Evolutionary conservation across 2,329 filamentous ascomycete genomes (phyloP), one percentile per base, ranked within the genome.

Genomic region (Talaromyces marneffei): DNA sequence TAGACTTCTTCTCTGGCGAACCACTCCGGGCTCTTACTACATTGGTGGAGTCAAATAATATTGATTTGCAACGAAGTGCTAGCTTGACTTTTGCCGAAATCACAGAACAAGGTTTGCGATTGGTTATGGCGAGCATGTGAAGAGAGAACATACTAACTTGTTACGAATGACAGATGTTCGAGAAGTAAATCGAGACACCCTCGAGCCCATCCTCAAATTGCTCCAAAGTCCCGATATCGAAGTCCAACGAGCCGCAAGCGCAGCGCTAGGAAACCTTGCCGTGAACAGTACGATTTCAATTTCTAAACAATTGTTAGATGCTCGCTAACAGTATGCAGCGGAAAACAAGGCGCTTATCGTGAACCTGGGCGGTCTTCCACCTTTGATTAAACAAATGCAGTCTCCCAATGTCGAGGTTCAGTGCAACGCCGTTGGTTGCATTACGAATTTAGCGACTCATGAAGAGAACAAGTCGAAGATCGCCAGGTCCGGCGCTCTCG

Each of bases 391-490:
- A 66, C 94, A 99, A 78, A 99, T 99, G 94, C 91, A 95, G 79
- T 97, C 93, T 61, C 85, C 89, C 52, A 99, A 99, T 70, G 94
- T 99, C 68, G 94, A 99, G 75, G 94, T 99, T 27, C 94, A 99
- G 78, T 99, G 94, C 82, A 99, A 99, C 76, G 94, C 94, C 46
- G 94, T 99, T 64, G 94, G 94, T 57, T 99, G 94, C 80, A 99
- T 99, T 75, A 99, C 94, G 50, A 99, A 99, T 73, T 79, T 99
- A 61, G 94, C 94, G 59, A 99, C 94, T 2, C 94, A 99, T 72
- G 94, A 99, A 78, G 94, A 97, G 69, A 99, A 99, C 80, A 99
- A 99, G 80, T 92, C 94, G 62, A 97, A 96, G 79, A 99, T 99
- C 75, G 94, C 94, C 67, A 86, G 91, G 64, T 99, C 94, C 3